Percentiles rank a stretch among this genome's conserved stretches.
Conservation (phyloP, 1,139 yeast species). For the Suhomyces guaymorum region DNA sequence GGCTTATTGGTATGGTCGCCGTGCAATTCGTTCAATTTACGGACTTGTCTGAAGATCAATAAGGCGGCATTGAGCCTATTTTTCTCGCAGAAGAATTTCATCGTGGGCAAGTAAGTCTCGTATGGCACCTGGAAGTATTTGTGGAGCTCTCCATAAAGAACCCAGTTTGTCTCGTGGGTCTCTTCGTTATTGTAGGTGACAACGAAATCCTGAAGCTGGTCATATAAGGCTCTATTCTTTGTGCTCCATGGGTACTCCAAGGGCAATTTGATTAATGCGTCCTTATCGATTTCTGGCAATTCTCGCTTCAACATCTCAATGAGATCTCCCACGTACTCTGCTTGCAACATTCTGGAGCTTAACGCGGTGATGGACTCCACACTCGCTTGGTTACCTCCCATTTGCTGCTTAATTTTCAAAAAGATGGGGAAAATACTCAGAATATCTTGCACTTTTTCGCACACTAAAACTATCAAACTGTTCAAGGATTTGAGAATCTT, state of each 20-base stretch:
- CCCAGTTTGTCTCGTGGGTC: conserved; percentile 58
- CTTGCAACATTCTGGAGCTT: conserved; percentile 46
- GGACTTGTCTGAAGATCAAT: conserved; percentile 62
- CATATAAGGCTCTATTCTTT: conserved; percentile 35
- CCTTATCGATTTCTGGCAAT: conserved; percentile 48
- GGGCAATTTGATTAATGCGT: conserved; percentile 33
- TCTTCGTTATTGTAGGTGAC: conserved; percentile 42
- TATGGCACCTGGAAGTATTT: conserved; percentile 60
- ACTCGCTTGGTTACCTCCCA: conserved; percentile 26
- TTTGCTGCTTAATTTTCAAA: conserved; percentile 40
- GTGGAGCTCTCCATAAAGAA: conserved; percentile 59
- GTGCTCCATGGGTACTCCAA: conserved; percentile 26
- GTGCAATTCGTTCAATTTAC: conserved; percentile 56
- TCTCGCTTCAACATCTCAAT: conserved; percentile 62
- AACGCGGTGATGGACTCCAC: conserved; percentile 50
- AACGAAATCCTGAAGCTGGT: conserved; percentile 49
- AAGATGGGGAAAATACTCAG: conserved; percentile 34
- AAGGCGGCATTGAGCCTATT: conserved; percentile 66
- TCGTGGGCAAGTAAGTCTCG: conserved; percentile 60
- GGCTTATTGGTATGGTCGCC: conserved; percentile 46
- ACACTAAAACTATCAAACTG: conserved; percentile 29
- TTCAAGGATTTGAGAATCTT: conserved; percentile 32
- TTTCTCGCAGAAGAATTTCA: conserved; percentile 58
- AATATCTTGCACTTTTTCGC: conserved; percentile 23
- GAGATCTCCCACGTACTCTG: conserved; percentile 56